Conservation (phyloP, 2,329 filamentous ascomycete species). For the Fusarium concolor region DNA sequence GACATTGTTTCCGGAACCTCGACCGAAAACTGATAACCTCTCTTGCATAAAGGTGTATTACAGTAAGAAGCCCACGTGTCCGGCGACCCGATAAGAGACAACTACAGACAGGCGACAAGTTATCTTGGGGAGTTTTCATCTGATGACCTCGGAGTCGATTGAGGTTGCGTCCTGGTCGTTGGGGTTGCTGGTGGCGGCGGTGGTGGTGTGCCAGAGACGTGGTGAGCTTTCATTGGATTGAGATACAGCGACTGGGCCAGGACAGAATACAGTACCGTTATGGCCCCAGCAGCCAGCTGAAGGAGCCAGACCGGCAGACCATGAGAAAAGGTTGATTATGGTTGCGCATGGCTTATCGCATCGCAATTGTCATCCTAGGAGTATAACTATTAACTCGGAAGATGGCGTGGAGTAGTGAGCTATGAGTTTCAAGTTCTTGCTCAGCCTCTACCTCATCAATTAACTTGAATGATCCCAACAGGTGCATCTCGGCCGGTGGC, state of each 20-base stretch:
- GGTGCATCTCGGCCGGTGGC: slow-evolving; percentile 30
- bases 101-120: slow-evolving; percentile 16
- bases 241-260: slow-evolving; percentile 41
- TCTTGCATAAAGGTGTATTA: slow-evolving; percentile 13
- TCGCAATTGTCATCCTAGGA: slow-evolving; percentile 14
- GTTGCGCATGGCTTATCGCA: slow-evolving; percentile 33
- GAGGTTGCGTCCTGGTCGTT: slow-evolving; percentile 36
- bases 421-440: not conserved
- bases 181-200: slow-evolving; percentile 42
- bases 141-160: slow-evolving; percentile 37
- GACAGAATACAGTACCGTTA: slow-evolving; percentile 31
- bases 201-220: slow-evolving; percentile 52
- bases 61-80: slow-evolving; percentile 2
- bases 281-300: slow-evolving; percentile 21
- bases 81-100: slow-evolving; percentile 11
- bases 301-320: slow-evolving; percentile 14
- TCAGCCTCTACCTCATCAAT: not conserved
- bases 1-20: slow-evolving; percentile 3
- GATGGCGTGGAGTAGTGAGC: slow-evolving; percentile 9
- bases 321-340: slow-evolving; percentile 28
- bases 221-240: slow-evolving; percentile 52
- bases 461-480: slow-evolving; percentile 22
- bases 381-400: slow-evolving; percentile 5
- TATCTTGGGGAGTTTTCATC: slow-evolving; percentile 29
- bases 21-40: slow-evolving; percentile 1